Evolutionary conservation across 345 rosid species (phyloP), one percentile per base, ranked within the genome.

Genomic region (Aegle marmelos): DNA sequence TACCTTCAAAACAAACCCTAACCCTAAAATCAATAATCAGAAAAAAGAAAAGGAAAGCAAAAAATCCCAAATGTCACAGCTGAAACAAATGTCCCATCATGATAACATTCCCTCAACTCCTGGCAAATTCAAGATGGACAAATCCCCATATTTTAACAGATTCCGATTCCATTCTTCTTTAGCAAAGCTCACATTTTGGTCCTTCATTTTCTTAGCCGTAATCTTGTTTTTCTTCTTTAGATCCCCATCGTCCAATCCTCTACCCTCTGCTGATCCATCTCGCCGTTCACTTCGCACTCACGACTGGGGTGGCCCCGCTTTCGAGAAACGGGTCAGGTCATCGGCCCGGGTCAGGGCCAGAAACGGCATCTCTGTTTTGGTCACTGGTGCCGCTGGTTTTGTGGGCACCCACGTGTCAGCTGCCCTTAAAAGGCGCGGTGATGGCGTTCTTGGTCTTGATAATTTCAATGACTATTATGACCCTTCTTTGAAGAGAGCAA

Each of bases 81-180:
- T 84, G 81, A 90, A 92, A 78, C 89, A 86, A 85, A 90, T 89
- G 92, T 91, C 95, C 27, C 95, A 91, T 80, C 98, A 87, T 80
- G 95, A 94, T 74, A 80, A 91, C 82, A 88, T 78, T 64, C 98
- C 98, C 11, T 93, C 98, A 50, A 93, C 98, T 45, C 94, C 97
- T 2, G 98, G 97, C 54, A 95, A 95, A 76, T 93, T 95, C 94
- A 95, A 95, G 93, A 93, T 95, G 90, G 98, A 95, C 28, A 95
- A 92, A 83, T 89, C 97, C 10, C 83, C 95, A 0, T 91, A 88
- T 82, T 58, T 83, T 3, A 80, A 81, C 76, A 87, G 94, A 21
- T 50, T 86, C 72, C 82, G 97, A 78, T 89, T 92, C 87, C 98
- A 93, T 76, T 89, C 93, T 2, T 91, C 95, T 4, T 79, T 87